These are phyloP conservation scores for Cotoneaster glaucophyllus DNA, from an alignment of 306 rosid genomes.

Conservation along the genomic window DNA sequence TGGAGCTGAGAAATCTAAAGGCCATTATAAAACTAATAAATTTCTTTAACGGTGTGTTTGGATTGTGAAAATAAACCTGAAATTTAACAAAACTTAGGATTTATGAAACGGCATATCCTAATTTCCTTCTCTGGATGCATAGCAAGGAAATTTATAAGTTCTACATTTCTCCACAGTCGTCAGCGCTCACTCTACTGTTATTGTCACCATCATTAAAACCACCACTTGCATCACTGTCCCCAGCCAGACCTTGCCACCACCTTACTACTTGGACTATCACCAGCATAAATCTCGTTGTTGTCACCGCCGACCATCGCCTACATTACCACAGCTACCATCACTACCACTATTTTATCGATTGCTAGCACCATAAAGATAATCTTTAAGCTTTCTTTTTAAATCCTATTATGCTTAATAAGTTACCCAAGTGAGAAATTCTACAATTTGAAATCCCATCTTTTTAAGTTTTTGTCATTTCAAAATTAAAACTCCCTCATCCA, in stretches of 20 bases:
- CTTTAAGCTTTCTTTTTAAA: not conserved
- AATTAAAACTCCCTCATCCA: not conserved
- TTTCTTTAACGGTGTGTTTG: not conserved
- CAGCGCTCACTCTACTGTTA: not conserved
- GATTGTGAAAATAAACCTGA: not conserved
- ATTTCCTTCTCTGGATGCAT: not conserved
- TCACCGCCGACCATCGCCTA: not conserved
- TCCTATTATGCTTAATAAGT: not conserved
- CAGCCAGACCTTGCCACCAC: not conserved
- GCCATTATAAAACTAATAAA: not conserved
- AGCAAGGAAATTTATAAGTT: not conserved
- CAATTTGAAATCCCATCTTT: not conserved
- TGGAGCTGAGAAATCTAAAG: not conserved
- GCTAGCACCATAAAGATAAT: not conserved
- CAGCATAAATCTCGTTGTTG: not conserved
- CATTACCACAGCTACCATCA: not conserved
- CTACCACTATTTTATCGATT: not conserved
- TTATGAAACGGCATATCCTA: not conserved
- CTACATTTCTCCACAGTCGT: not conserved
- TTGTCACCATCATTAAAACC: not conserved
- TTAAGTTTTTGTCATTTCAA: not conserved
- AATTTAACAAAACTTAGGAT: not conserved
- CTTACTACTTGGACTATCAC: not conserved
- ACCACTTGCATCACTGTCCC: not conserved
- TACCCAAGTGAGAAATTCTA: not conserved